Percentiles rank a stretch among this genome's conserved stretches.
Conservation (phyloP, 2,329 filamentous ascomycete species). For the Raffaelea ambrosiae region DNA sequence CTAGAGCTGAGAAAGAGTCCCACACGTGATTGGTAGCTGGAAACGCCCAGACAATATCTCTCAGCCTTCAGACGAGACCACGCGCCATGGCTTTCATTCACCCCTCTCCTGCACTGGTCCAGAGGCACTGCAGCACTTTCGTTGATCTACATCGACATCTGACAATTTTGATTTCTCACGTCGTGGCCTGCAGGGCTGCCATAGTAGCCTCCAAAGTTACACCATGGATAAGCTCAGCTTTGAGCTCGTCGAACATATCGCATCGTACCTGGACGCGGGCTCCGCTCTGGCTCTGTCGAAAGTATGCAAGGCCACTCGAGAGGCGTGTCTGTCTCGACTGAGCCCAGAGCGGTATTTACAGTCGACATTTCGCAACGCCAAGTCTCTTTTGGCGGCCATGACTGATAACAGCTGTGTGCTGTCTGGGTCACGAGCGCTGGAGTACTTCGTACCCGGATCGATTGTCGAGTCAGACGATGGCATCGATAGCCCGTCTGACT, state of each 20-base stretch:
- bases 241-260: slow-evolving; percentile 10
- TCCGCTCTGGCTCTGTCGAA: slow-evolving; percentile 1
- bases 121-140: too few relatives aligned
- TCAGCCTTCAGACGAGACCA: too few relatives aligned
- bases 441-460: slow-evolving; percentile 11
- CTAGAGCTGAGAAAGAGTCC: too few relatives aligned
- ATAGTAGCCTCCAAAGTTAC: too few relatives aligned
- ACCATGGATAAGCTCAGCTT: slow-evolving; percentile 10
- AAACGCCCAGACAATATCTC: too few relatives aligned
- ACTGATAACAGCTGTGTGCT: slow-evolving; percentile 10
- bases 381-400: slow-evolving; percentile 10
- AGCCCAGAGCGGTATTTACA: slow-evolving; percentile 7
- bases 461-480: not conserved
- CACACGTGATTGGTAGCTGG: too few relatives aligned
- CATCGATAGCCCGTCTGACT: slow-evolving; percentile 5
- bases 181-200: too few relatives aligned
- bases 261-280: slow-evolving; percentile 3
- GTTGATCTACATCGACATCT: too few relatives aligned
- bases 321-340: slow-evolving; percentile 5
- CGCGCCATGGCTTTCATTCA: too few relatives aligned
- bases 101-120: too few relatives aligned
- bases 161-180: too few relatives aligned
- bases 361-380: slow-evolving; percentile 3
- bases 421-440: slow-evolving; percentile 10
- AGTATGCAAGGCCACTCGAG: not conserved